Base-by-base conservation (phyloP, 2,329 filamentous ascomycete genomes). In the Xylaria sp. region DNA sequence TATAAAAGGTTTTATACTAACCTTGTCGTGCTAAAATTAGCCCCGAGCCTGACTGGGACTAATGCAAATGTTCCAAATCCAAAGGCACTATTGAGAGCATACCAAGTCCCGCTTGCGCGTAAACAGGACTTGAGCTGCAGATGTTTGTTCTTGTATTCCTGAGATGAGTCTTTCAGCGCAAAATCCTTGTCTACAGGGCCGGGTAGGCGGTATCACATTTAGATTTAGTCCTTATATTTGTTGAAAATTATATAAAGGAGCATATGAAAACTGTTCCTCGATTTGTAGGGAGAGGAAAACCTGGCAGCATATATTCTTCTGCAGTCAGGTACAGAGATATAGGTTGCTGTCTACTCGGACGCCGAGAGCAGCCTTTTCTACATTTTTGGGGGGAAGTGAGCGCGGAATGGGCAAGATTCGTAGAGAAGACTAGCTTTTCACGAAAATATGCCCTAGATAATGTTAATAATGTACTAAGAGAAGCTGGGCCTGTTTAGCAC, bases 381-480 rank as follows among this genome's bases (percentile, higher is more conserved):
- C n/a, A n/a, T n/a, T n/a, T n/a, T n/a, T n/a, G n/a, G n/a, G n/a
- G n/a, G n/a, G n/a, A n/a, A n/a, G n/a, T n/a, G n/a, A n/a, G n/a
- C n/a, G n/a, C n/a, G n/a, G n/a, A 31, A 31, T 31, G 28, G 28
- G 28, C 28, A 9, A 31, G 28, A 9, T 31, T 31, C 28, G 31
- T 51, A 12, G 33, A 51, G 31, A 51, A 51, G 47, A 38, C 47
- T 6, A 38, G 23, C 47, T 52, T 52, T 38, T 21, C 31, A 38
- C 33, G 12, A 52, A 15, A 14, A 37, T 52, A 14, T 52, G 49
- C 49, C 49, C 33, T 21, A 52, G 49, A 52, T 52, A 52, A 21
- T 33, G 9, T 25, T 46, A 17, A 31, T 33, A 47, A 15, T 9
- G 37, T 14, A 46, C 3, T 3, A 47, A 25, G 25, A 31, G 45